Conservation (phyloP, 345 rosid species). For the Rhizophora apiculata region DNA sequence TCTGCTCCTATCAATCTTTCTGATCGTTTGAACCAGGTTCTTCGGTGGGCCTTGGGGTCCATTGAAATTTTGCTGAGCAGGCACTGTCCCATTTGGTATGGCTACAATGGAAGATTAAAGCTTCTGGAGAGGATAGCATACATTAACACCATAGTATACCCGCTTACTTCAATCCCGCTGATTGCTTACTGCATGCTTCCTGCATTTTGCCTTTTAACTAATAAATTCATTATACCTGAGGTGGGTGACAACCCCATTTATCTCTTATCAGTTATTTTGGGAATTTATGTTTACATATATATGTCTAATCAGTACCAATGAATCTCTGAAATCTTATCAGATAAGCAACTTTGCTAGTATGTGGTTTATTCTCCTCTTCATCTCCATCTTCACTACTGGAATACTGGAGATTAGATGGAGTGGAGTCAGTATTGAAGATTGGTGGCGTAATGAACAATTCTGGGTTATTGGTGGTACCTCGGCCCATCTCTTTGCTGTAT, state of each 20-base stretch:
- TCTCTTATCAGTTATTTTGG: neutral
- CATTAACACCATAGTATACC: conserved; percentile 94
- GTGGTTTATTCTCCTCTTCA: conserved; percentile 97
- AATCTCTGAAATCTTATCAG: conserved; percentile 36
- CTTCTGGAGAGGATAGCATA: conserved; percentile 90
- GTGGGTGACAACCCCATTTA: conserved; percentile 29
- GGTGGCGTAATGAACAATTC: conserved; percentile 99
- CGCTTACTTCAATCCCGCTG: conserved; percentile 88
- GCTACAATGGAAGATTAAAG: conserved; percentile 75
- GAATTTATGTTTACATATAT: neutral
- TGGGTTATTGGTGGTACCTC: conserved; percentile 99
- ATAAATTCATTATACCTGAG: conserved; percentile 96
- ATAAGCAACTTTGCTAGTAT: conserved; percentile 97
- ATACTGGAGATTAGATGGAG: conserved; percentile 97
- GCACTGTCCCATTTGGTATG: conserved; percentile 99
- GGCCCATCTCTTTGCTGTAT: conserved; percentile 96
- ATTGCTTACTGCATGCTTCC: conserved; percentile 93
- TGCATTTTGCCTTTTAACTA: conserved; percentile 91
- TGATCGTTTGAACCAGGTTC: conserved; percentile 98
- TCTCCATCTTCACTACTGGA: conserved; percentile 81
- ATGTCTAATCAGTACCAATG: neutral
- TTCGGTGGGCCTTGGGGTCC: conserved; percentile 98
- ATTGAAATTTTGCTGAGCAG: conserved; percentile 93
- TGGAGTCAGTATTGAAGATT: conserved; percentile 88
- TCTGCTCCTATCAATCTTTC: conserved; percentile 99